These are phyloP conservation scores for Carex cristatella DNA, from an alignment of 176 grass and related monocot genomes.

Conservation along the genomic window DNA sequence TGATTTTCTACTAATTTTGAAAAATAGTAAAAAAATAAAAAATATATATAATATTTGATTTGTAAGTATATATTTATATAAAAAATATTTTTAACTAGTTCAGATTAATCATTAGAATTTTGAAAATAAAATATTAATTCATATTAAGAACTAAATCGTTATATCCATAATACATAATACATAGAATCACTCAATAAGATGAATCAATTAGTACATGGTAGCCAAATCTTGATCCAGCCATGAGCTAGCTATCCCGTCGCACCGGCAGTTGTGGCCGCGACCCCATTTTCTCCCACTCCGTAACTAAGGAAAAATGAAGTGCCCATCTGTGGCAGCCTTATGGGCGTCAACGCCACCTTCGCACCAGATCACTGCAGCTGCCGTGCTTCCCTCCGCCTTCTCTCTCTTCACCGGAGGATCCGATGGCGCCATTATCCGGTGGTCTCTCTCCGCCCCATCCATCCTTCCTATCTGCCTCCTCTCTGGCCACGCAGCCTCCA, in stretches of 20 bases:
- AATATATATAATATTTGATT: too few species aligned
- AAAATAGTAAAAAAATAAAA: too few species aligned
- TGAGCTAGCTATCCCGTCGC: not conserved
- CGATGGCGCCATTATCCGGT: conserved; percentile 77
- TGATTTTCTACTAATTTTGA: too few species aligned
- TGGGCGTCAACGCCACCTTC: conserved; percentile 73
- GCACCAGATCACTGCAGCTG: conserved; percentile 57
- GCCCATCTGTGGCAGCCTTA: conserved; percentile 72
- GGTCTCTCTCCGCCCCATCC: conserved; percentile 38
- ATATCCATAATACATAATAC: too few species aligned
- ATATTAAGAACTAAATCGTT: too few species aligned
- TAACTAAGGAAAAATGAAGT: conserved; percentile 46
- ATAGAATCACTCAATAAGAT: too few species aligned
- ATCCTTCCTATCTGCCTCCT: conserved; percentile 55
- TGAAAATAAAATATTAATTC: too few species aligned
- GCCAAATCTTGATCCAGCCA: not conserved
- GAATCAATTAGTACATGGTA: not conserved
- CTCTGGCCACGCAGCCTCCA: conserved; percentile 71
- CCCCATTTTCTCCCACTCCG: not conserved
- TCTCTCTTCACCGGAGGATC: conserved; percentile 74
- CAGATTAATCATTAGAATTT: too few species aligned
- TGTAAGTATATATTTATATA: too few species aligned
- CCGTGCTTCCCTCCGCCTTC: conserved; percentile 10
- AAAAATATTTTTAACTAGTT: too few species aligned
- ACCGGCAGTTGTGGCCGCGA: too few species aligned